phyloP scores from a whole-genome alignment of 2,329 filamentous ascomycete species.

The Ascochyta fabae region DNA sequence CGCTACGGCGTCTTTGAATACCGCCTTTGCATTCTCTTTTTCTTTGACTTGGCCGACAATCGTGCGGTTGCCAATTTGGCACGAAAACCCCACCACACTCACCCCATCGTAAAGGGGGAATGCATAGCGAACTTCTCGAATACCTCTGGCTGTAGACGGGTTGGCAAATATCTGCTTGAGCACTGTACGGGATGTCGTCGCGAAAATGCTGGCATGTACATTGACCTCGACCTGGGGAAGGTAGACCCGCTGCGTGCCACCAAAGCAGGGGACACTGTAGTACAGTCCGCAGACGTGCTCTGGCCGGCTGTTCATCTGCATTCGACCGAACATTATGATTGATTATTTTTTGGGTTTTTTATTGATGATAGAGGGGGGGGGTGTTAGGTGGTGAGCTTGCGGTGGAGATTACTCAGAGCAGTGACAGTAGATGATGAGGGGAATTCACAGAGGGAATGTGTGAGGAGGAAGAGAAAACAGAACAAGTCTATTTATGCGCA shows the following conservation, averaged over 20 bases:
- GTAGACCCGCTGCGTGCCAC: conserved; percentile 36
- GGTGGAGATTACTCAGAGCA: neutral
- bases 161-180: conserved; percentile 69
- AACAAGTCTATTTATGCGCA: neutral
- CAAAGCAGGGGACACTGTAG: conserved; percentile 25
- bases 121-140: conserved; percentile 66
- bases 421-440: neutral
- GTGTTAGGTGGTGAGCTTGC: neutral
- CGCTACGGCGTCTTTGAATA: conserved; percentile 65
- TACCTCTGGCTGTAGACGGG: conserved; percentile 52
- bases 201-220: conserved; percentile 67
- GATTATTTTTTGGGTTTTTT: neutral
- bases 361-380: neutral
- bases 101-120: conserved; percentile 78
- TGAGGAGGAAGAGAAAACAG: neutral
- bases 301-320: neutral
- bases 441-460: conserved; percentile 3
- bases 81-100: conserved; percentile 71
- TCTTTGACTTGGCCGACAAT: conserved; percentile 72
- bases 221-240: conserved; percentile 66
- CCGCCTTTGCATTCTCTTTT: conserved; percentile 64
- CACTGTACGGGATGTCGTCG: conserved; percentile 59
- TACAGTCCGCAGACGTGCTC: conserved; percentile 40
- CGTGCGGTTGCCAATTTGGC: conserved; percentile 65
- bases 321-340: neutral